phyloP scores from a whole-genome alignment of 176 grass and related monocot species.

The Aegilops umbellulata region DNA sequence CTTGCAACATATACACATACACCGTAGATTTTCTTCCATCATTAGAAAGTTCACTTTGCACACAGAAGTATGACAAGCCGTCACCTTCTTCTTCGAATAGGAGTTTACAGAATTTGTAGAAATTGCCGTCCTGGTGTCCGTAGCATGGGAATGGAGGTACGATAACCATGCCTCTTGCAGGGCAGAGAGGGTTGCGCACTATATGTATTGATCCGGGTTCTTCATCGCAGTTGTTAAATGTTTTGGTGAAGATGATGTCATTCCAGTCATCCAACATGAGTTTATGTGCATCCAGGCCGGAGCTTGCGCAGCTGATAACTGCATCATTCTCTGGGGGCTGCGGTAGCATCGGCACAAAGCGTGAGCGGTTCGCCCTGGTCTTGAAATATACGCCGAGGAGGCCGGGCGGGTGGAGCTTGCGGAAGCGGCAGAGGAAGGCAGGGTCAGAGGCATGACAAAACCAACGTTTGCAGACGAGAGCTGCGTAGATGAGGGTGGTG shows the following conservation, averaged over 20 bases:
- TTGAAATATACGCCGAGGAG: not conserved
- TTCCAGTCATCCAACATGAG: not conserved
- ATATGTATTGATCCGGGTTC: not conserved
- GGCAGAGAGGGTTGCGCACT: not conserved
- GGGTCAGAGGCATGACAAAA: constrained; percentile 3
- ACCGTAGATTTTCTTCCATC: not conserved
- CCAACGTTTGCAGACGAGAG: constrained; percentile 19
- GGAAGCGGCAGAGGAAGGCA: constrained; percentile 13
- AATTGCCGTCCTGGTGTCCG: not conserved
- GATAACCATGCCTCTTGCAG: not conserved
- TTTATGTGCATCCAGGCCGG: not conserved
- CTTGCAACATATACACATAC: not conserved
- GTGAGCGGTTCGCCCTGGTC: not conserved
- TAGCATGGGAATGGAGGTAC: not conserved
- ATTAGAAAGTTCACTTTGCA: no score
- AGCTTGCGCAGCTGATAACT: not conserved
- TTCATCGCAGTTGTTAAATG: not conserved
- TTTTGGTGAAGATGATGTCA: not conserved
- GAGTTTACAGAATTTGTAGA: not conserved
- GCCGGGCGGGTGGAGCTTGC: not conserved
- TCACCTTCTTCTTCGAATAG: not conserved
- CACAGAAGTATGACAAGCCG: not conserved
- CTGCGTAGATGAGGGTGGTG: constrained; percentile 2
- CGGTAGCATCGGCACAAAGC: not conserved
- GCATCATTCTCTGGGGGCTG: not conserved